phyloP scores from a whole-genome alignment of 495 filamentous ascomycete species.

The Hyaloscypha hepaticicola region DNA sequence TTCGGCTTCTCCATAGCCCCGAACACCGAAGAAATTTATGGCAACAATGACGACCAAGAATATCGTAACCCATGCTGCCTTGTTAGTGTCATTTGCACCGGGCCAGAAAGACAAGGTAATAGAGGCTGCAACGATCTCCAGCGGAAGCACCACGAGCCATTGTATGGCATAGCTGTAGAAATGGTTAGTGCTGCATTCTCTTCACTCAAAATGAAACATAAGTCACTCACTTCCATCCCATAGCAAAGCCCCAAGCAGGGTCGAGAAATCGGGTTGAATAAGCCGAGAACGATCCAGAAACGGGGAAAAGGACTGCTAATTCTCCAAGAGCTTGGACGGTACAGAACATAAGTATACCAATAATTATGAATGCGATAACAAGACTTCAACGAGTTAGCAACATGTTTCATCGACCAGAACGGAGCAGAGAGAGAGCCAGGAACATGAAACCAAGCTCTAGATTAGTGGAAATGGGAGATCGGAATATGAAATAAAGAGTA shows the following conservation, averaged over 20 bases:
- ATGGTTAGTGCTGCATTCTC: constrained; percentile 23
- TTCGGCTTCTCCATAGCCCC: constrained; percentile 87
- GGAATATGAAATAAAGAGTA: no score
- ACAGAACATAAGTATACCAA: constrained; percentile 88
- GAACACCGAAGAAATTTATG: constrained; percentile 87
- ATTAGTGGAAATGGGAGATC: no score
- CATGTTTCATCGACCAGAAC: no score
- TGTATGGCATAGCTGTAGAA: constrained; percentile 64
- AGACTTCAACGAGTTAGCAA: no score
- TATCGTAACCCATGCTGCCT: constrained; percentile 81
- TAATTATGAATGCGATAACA: constrained; percentile 78
- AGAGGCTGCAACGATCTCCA: constrained; percentile 89
- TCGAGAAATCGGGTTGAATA: constrained; percentile 93
- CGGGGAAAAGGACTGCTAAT: constrained; percentile 77
- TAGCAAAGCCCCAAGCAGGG: constrained; percentile 96
- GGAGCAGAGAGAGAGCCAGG: no score
- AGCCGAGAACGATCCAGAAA: constrained; percentile 91
- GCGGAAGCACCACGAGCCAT: constrained; percentile 84
- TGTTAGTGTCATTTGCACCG: constrained; percentile 53
- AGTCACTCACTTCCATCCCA: constrained; percentile 86
- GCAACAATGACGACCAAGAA: constrained; percentile 72
- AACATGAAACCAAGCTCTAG: no score
- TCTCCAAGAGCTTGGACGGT: constrained; percentile 92
- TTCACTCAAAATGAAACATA: constrained; percentile 27
- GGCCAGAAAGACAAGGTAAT: constrained; percentile 89